Base-by-base conservation (phyloP, 2,329 filamentous ascomycete species). In the Leptographium flavum region DNA sequence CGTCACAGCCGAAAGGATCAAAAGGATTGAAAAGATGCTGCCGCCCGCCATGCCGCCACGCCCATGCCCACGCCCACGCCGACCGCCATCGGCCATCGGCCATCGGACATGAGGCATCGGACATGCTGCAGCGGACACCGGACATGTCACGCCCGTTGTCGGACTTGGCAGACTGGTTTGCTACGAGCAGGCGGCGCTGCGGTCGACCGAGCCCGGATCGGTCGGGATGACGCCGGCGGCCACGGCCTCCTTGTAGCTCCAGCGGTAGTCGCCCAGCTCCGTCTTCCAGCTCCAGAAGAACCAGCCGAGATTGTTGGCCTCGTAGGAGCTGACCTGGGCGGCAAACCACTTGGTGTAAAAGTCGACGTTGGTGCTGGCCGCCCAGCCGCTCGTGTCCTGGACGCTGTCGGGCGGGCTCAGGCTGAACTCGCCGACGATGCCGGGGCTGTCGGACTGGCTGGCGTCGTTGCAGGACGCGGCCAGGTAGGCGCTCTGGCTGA, bases 361-460 rank as follows among this genome's bases (percentile, higher is more conserved):
- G 2, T 56, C 60, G 44, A 57, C 54, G 45, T 72, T 63, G 30
- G 55, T 53, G 44, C 53, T 55, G 6, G 61, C 10, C 60, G 66
- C 53, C 64, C 66, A 77, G 23, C 63, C 67, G 3, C 54, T 47
- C 2, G 54, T 66, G 54, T 57, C 60, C 55, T 76, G 60, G 8
- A 73, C 58, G 17, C 67, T 55, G 49, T 69, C 66, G 10, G 70
- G 68, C 2, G 73, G 66, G 33, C 64, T 65, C 8, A 81, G 56
- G 36, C 67, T 70, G 68, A 73, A 81, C 55, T 81, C 76, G 28
- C 74, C 74, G 2, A 80, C 66, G 23, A 78, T 63, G 14, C 68
- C 65, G 4, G 71, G 69, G 32, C 53, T 60, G 53, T 66, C 64
- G 14, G 58, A 58, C 38, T 60, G 58, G 19, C 67, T 64, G 50